Conservation (phyloP, 1,284 basidiomycete genomes). For the Wolfiporia cocos region DNA sequence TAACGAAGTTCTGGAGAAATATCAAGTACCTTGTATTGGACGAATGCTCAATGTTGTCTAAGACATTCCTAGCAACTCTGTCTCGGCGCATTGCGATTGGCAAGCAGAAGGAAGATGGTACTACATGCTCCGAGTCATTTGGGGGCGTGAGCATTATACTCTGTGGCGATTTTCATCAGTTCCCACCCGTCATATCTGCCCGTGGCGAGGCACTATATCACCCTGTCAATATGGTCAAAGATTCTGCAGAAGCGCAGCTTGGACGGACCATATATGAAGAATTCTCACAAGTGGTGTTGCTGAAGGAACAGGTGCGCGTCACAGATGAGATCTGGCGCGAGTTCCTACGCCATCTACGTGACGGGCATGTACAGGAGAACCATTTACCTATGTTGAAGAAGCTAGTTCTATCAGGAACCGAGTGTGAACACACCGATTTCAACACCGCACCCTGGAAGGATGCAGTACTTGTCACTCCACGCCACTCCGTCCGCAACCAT, state of each 20-base stretch:
- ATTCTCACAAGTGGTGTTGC: conserved; percentile 30
- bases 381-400: conserved; percentile 2
- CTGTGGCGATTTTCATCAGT: not conserved
- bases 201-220: not conserved
- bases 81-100: conserved; percentile 16
- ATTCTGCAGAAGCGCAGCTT: not conserved
- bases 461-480: conserved; percentile 1
- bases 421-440: conserved; percentile 1
- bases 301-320: conserved; percentile 30
- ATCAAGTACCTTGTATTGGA: conserved; percentile 27
- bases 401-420: not conserved
- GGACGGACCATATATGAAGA: conserved; percentile 24
- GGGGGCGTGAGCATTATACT: not conserved
- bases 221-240: not conserved
- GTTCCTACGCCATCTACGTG: conserved; percentile 20
- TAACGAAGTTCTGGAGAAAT: conserved; percentile 15
- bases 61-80: conserved; percentile 21
- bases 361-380: not conserved
- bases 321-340: conserved; percentile 27
- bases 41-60: conserved; percentile 29
- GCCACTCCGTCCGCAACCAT: conserved; percentile 2
- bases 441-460: not conserved
- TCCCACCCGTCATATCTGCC: not conserved
- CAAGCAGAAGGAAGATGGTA: conserved; percentile 14
- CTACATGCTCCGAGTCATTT: too few relatives aligned